phyloP scores from a whole-genome alignment of 768 basidiomycete genomes.

The Lenzites betulinus region DNA sequence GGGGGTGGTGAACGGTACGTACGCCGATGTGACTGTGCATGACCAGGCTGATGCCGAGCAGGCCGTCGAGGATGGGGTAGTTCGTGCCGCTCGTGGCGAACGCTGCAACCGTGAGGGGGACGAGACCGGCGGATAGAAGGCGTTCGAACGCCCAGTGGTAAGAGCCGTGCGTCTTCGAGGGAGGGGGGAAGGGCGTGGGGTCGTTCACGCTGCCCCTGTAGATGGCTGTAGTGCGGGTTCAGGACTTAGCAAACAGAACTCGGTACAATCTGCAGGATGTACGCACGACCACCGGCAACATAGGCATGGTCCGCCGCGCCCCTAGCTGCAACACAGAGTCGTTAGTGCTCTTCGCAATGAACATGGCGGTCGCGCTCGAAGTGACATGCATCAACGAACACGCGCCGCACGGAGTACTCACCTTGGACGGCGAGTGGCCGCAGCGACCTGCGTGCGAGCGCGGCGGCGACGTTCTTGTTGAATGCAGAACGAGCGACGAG shows the following conservation, averaged over 20 bases:
- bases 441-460: slow-evolving; percentile 41
- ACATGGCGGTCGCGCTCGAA: neutral
- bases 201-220: slow-evolving; percentile 94
- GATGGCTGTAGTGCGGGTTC: slow-evolving; percentile 54
- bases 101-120: slow-evolving; percentile 87
- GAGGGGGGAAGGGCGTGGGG: slow-evolving; percentile 84
- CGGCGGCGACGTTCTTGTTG: slow-evolving; percentile 42
- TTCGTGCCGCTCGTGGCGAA: slow-evolving; percentile 74
- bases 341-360: neutral
- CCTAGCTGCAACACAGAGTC: slow-evolving; percentile 6
- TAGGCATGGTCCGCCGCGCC: slow-evolving; percentile 40
- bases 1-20: slow-evolving; percentile 31
- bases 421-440: slow-evolving; percentile 45
- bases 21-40: slow-evolving; percentile 97
- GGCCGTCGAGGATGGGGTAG: slow-evolving; percentile 87
- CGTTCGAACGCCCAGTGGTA: slow-evolving; percentile 95
- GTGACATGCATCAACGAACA: neutral
- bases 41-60: slow-evolving; percentile 84
- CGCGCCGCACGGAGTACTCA: slow-evolving; percentile 25
- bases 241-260: neutral
- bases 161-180: slow-evolving; percentile 82
- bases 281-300: slow-evolving; percentile 74
- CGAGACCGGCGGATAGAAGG: slow-evolving; percentile 80
- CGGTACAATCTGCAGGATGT: neutral
- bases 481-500: slow-evolving; percentile 52